Evolutionary conservation across 345 rosid species (phyloP), one percentile per base, ranked within the genome.

Genomic region (Gossypium turneri): DNA sequence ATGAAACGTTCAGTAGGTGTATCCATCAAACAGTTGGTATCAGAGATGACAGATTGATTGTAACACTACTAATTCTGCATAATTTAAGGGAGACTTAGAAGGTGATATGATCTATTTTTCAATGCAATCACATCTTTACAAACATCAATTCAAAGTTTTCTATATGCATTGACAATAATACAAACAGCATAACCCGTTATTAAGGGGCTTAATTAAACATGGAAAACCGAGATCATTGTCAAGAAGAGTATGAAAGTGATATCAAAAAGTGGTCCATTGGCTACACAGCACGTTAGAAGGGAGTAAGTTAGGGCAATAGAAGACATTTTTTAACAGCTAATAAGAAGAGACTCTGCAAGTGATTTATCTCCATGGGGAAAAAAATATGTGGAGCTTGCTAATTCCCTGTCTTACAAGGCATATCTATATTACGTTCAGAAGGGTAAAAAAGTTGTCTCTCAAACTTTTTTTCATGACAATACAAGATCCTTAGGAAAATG

Each of bases 291-390:
- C 73, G 79, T 77, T 83, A 74, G 70, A 11, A 38, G 62, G 76
- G 77, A 62, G 51, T 13, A 70, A 59, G 51, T 41, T 29, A 57
- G 47, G 56, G 73, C 83, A 76, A 74, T 51, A 69, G 45, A 77
- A 57, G 85, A 84, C 86, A 84, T 74, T 67, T 34, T 58, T 75
- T 70, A 77, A 78, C 90, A 85, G 88, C 90, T 79, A 85, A 79
- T 27, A 67, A 34, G 67, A 67, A 34, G 67, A 67, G 44, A 15
- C 58, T 38, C 62, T 51, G 65, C 60, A 41, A 73, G 70, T 77
- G 29, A 41, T 55, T 10, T 51, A 58, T 72, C 56, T 51, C 56
- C 8, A 15, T 51, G 56, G n/a, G 17, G 16, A 15, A 12, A 51
- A 51, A 48, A 62, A 52, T 78, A 67, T 43, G 86, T 83, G 90